These are phyloP conservation scores for Alternaria atra DNA, from an alignment of 2,329 filamentous ascomycete species.

Conservation along the genomic window DNA sequence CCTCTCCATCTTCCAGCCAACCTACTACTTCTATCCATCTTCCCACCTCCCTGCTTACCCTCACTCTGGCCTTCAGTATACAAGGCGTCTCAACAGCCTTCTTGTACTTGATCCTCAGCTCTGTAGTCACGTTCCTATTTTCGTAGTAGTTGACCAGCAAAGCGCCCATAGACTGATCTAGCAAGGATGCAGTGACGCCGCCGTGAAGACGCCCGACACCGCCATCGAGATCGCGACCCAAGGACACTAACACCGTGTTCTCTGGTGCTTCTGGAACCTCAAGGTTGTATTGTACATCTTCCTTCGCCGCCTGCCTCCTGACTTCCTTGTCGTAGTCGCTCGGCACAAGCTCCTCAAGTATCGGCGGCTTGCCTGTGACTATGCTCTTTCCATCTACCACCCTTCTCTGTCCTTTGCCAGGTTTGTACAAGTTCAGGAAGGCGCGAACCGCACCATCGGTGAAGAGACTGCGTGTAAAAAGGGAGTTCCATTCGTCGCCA, in stretches of 20 bases:
- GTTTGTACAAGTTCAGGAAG: slow-evolving; percentile 33
- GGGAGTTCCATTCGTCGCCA: slow-evolving; percentile 15
- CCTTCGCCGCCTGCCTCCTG: slow-evolving; percentile 14
- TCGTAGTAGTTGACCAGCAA: slow-evolving; percentile 26
- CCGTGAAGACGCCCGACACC: slow-evolving; percentile 33
- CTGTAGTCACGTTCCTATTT: slow-evolving; percentile 27
- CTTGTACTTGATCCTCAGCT: slow-evolving; percentile 38
- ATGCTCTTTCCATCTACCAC: slow-evolving; percentile 15
- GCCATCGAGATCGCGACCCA: slow-evolving; percentile 35
- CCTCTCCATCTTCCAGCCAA: slow-evolving; percentile 37
- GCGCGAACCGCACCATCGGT: slow-evolving; percentile 35
- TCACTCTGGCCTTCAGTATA: slow-evolving; percentile 30
- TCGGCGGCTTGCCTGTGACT: not conserved
- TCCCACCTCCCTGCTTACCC: slow-evolving; percentile 32
- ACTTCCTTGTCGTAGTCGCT: not conserved
- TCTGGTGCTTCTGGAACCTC: slow-evolving; percentile 29
- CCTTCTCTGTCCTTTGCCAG: slow-evolving; percentile 18
- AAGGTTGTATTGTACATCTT: slow-evolving; percentile 21
- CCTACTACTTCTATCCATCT: slow-evolving; percentile 32
- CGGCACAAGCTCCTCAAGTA: slow-evolving; percentile 2
- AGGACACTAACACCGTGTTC: slow-evolving; percentile 27
- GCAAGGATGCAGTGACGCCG: slow-evolving; percentile 34
- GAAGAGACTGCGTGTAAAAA: slow-evolving; percentile 36
- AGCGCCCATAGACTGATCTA: slow-evolving; percentile 41
- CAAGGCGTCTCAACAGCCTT: slow-evolving; percentile 32